These are phyloP conservation scores for Oehlia diaphana DNA, from an alignment of 192 early-diverging fungal species.

Conservation along the genomic window DNA sequence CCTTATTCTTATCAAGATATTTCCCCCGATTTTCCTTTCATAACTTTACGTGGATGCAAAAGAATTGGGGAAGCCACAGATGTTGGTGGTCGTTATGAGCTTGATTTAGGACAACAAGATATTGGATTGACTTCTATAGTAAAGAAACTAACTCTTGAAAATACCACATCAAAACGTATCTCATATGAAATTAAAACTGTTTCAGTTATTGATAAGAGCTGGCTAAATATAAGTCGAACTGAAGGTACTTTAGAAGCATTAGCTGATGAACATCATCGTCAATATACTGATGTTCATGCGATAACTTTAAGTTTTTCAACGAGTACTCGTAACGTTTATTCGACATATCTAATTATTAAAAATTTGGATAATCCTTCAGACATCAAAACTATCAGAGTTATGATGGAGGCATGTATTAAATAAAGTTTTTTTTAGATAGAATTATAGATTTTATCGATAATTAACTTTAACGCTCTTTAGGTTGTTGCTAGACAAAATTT, in stretches of 20 bases:
- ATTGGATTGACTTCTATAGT: conserved; percentile 51
- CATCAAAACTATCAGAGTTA: conserved; percentile 69
- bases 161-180: conserved; percentile 48
- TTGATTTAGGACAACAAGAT: conserved; percentile 82
- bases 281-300: conserved; percentile 42
- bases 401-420: conserved; percentile 57
- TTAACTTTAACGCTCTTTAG: conserved; percentile 3
- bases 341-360: conserved; percentile 71
- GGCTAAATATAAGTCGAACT: conserved; percentile 65
- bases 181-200: conserved; percentile 65
- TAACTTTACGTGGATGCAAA: conserved; percentile 71
- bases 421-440: too few species aligned
- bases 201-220: conserved; percentile 54
- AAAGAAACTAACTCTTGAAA: conserved; percentile 70
- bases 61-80: conserved; percentile 50
- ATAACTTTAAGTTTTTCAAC: conserved; percentile 66
- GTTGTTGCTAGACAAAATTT: conserved; percentile 54
- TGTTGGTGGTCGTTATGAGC: conserved; percentile 66
- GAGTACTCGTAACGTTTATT: conserved; percentile 60
- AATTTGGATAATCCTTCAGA: conserved; percentile 74
- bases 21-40: conserved; percentile 38
- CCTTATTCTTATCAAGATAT: conserved; percentile 16
- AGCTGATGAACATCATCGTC: conserved; percentile 33
- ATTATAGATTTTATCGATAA: neutral
- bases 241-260: conserved; percentile 72